A percentile compares a stretch with the other conserved stretches of the same genome.
Evolutionary conservation across 495 filamentous ascomycete species (phyloP).

Genomic region (Penicillium argentinense): DNA sequence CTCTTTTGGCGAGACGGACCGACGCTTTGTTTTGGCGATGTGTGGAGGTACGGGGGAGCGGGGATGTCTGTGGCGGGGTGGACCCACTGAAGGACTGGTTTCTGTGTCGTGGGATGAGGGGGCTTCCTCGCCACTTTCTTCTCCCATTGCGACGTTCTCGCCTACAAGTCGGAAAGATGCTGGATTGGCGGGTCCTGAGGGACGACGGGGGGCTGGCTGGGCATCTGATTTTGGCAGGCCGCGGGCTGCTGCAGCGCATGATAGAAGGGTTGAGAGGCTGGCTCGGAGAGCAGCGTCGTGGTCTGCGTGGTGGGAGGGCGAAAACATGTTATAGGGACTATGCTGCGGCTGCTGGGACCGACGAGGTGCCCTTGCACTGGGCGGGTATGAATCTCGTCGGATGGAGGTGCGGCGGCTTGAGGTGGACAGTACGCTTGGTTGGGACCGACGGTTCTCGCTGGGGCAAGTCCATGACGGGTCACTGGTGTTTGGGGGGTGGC

Average conservation of each 20-base stretch:
- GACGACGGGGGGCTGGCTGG: slow-evolving; percentile 23
- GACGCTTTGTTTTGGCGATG: slow-evolving; percentile 48
- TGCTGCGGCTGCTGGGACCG: slow-evolving; percentile 36
- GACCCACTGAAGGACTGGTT: slow-evolving; percentile 20
- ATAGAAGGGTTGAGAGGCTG: slow-evolving; percentile 90
- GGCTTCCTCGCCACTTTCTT: slow-evolving; percentile 31
- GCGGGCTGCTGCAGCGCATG: slow-evolving; percentile 84
- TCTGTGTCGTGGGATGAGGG: slow-evolving; percentile 17
- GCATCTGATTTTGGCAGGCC: slow-evolving; percentile 67
- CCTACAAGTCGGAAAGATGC: slow-evolving; percentile 63
- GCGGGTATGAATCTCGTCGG: slow-evolving; percentile 37
- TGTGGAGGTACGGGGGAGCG: slow-evolving; percentile 25
- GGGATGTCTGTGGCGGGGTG: slow-evolving; percentile 21
- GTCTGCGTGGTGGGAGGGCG: slow-evolving; percentile 76
- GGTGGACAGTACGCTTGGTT: slow-evolving; percentile 37
- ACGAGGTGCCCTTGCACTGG: slow-evolving; percentile 29
- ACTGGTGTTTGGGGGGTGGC: slow-evolving; percentile 70
- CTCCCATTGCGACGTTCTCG: slow-evolving; percentile 68
- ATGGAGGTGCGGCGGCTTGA: slow-evolving; percentile 39
- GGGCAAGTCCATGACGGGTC: slow-evolving; percentile 49
- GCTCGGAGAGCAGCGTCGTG: slow-evolving; percentile 92
- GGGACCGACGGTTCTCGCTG: slow-evolving; percentile 43
- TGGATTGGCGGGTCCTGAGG: slow-evolving; percentile 23
- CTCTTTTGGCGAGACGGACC: slow-evolving; percentile 55
- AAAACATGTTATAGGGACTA: slow-evolving; percentile 61